A percentile compares a stretch with the other conserved stretches of the same genome.
Conservation (phyloP, 2,329 filamentous ascomycete species). For the Aspergillus puulaauensis region DNA sequence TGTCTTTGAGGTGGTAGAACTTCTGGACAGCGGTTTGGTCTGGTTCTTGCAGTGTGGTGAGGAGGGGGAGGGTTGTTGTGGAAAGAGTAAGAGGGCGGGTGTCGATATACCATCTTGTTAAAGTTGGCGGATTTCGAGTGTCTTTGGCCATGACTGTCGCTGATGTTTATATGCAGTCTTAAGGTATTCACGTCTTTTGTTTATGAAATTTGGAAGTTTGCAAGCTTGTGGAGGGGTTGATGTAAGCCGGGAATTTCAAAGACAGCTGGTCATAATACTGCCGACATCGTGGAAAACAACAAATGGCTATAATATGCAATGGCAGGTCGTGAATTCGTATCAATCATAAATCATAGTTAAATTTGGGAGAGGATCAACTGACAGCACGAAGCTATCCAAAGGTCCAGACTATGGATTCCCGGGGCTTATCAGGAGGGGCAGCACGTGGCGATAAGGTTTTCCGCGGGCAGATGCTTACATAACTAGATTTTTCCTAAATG, state of each 20-base stretch:
- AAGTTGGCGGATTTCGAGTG: constrained; percentile 4
- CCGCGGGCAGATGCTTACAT: constrained; percentile 3
- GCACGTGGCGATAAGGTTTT: constrained; percentile 11
- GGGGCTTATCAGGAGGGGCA: constrained; percentile 11
- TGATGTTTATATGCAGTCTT: not conserved
- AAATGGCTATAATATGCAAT: not conserved
- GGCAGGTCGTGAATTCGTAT: not conserved
- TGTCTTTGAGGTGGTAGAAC: constrained; percentile 56
- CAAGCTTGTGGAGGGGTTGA: not conserved
- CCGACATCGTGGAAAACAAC: not conserved
- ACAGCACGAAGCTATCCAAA: not conserved
- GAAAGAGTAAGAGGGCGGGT: constrained; percentile 34
- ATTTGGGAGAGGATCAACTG: not conserved
- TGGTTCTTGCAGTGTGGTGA: constrained; percentile 40
- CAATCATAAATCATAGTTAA: not conserved
- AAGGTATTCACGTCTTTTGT: not conserved
- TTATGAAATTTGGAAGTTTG: not conserved
- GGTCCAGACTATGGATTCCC: not conserved
- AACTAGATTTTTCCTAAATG: constrained; percentile 2
- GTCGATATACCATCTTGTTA: constrained; percentile 47
- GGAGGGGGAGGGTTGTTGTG: constrained; percentile 37
- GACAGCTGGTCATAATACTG: not conserved
- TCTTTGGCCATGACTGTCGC: not conserved
- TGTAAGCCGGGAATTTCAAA: not conserved
- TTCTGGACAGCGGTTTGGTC: constrained; percentile 52